Evolutionary conservation across 495 filamentous ascomycete species (phyloP).

Genomic region (Extremus antarcticus): DNA sequence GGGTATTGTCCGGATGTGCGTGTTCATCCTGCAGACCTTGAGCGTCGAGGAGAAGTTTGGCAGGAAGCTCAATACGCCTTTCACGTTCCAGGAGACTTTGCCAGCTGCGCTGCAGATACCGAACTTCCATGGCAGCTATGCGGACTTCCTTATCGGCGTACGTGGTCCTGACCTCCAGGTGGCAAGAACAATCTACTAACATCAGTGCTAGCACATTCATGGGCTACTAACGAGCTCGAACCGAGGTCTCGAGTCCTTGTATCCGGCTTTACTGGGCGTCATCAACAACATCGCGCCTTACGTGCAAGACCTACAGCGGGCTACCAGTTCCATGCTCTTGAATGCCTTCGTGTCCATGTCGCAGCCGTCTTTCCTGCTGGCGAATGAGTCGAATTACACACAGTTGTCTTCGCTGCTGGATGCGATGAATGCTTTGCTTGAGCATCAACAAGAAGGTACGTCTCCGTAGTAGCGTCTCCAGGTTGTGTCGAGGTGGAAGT

Average conservation of each 20-base stretch:
- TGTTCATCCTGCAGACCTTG: slow-evolving; percentile 89
- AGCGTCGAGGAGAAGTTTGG: slow-evolving; percentile 90
- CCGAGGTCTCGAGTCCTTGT: slow-evolving; percentile 81
- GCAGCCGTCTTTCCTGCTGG: slow-evolving; percentile 83
- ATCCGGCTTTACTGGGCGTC: slow-evolving; percentile 83
- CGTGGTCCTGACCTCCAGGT: slow-evolving; percentile 25
- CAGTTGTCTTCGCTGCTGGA: slow-evolving; percentile 76
- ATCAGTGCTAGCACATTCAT: slow-evolving; percentile 68
- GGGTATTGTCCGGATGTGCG: slow-evolving; percentile 89
- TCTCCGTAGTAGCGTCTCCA: background rate
- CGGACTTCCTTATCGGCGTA: slow-evolving; percentile 87
- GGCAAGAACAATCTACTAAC: slow-evolving; percentile 33
- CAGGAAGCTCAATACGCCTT: slow-evolving; percentile 75
- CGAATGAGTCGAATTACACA: slow-evolving; percentile 84
- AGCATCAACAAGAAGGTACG: slow-evolving; percentile 80
- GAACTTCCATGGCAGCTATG: slow-evolving; percentile 83
- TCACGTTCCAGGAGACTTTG: slow-evolving; percentile 80
- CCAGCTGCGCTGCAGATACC: slow-evolving; percentile 68
- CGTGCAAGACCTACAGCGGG: slow-evolving; percentile 61
- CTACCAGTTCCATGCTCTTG: slow-evolving; percentile 68
- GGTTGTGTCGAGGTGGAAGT: background rate
- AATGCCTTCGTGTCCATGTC: slow-evolving; percentile 93
- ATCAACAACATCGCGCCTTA: slow-evolving; percentile 88
- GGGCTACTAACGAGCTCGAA: slow-evolving; percentile 84
- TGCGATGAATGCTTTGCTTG: slow-evolving; percentile 82